phyloP scores from a whole-genome alignment of 2,329 filamentous ascomycete species.

The Cadophora luteo-olivacea region DNA sequence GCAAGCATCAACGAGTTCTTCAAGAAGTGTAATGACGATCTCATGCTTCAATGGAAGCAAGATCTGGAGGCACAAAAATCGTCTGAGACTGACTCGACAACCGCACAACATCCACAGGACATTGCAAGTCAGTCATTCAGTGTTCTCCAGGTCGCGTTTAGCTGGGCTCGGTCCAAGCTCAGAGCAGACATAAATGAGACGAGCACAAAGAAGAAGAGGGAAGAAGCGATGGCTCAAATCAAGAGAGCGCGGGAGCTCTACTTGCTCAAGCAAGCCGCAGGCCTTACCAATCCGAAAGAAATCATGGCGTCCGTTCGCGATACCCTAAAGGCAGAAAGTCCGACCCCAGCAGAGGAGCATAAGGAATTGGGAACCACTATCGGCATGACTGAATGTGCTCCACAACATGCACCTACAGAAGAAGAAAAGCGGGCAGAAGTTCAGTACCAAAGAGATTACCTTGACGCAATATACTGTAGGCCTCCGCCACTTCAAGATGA shows the following conservation, averaged over 20 bases:
- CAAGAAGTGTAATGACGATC: background rate
- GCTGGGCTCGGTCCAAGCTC: background rate
- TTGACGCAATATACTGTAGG: background rate
- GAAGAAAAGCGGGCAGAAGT: too few relatives aligned
- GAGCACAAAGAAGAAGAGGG: background rate
- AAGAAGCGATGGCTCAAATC: background rate
- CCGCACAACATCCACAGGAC: background rate
- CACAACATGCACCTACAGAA: background rate
- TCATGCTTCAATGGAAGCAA: background rate
- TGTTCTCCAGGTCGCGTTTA: background rate
- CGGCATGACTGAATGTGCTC: background rate
- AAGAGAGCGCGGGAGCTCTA: background rate
- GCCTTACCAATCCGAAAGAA: background rate
- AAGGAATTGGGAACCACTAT: background rate
- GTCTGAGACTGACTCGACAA: background rate
- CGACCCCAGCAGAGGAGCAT: background rate
- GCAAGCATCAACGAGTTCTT: constrained; percentile 8
- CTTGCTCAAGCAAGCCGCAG: background rate
- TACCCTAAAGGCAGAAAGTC: background rate
- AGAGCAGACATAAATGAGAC: background rate
- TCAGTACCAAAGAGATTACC: background rate
- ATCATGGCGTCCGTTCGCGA: constrained; percentile 1
- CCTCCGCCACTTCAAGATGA: background rate
- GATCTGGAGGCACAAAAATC: background rate
- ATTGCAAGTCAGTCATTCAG: background rate